Conservation (phyloP, 768 basidiomycete species). For the Asterophora parasitica region DNA sequence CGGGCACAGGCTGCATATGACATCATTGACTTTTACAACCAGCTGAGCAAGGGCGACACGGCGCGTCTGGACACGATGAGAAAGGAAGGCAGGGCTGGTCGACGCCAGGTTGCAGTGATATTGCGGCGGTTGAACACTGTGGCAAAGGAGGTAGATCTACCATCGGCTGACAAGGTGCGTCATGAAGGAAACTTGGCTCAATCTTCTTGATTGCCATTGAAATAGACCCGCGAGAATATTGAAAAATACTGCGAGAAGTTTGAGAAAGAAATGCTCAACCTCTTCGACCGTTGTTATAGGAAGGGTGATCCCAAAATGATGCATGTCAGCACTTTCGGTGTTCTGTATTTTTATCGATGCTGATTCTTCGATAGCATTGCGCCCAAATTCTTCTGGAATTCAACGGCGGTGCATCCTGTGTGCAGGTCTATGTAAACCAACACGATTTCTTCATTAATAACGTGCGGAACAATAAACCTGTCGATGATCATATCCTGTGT, state of each 20-base stretch:
- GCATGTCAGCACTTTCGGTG: conserved; percentile 57
- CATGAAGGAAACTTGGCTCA: background rate
- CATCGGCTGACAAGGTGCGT: conserved; percentile 70
- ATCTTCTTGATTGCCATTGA: background rate
- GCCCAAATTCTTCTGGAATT: conserved; percentile 96
- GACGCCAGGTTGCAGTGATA: conserved; percentile 84
- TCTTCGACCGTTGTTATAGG: conserved; percentile 94
- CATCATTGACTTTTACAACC: conserved; percentile 90
- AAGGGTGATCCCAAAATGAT: conserved; percentile 99
- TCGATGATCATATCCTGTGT: conserved; percentile 54
- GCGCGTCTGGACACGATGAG: conserved; percentile 66
- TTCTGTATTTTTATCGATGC: background rate
- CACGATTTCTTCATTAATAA: conserved; percentile 99
- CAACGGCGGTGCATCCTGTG: conserved; percentile 94
- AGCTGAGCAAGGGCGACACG: conserved; percentile 81
- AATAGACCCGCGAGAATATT: conserved; percentile 82
- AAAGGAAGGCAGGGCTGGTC: conserved; percentile 86
- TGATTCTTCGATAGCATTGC: conserved; percentile 68
- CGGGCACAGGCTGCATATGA: conserved; percentile 93
- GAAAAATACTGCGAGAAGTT: conserved; percentile 98
- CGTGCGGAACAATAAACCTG: conserved; percentile 58
- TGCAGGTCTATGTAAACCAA: conserved; percentile 98
- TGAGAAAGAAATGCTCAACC: conserved; percentile 95
- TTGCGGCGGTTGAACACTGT: conserved; percentile 81
- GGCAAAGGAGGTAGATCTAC: conserved; percentile 90